These are phyloP conservation scores for Quercus suber DNA, from an alignment of 306 rosid genomes.

Conservation along the genomic window DNA sequence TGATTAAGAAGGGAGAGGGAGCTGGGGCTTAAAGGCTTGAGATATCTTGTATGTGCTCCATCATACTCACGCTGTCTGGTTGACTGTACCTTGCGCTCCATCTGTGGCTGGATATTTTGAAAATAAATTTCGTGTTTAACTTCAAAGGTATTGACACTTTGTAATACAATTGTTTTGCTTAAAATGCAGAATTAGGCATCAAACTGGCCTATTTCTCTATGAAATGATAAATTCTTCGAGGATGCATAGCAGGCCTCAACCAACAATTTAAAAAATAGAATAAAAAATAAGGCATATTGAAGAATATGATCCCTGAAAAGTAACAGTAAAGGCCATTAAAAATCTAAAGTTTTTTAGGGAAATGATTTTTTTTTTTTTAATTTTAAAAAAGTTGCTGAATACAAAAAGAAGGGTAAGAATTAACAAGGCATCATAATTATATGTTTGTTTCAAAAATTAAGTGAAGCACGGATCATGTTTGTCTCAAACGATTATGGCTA, in stretches of 20 bases:
- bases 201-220: background rate
- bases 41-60: too few relatives aligned
- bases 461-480: too few relatives aligned
- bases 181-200: background rate
- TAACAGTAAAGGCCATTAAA: background rate
- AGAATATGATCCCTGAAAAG: background rate
- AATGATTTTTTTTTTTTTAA: too few relatives aligned
- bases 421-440: too few relatives aligned
- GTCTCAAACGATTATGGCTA: too few relatives aligned
- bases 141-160: constrained; percentile 1
- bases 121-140: constrained; percentile 16
- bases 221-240: background rate
- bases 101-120: constrained; percentile 42
- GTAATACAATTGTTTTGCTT: background rate
- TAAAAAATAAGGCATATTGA: background rate
- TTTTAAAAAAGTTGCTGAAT: too few relatives aligned
- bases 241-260: background rate
- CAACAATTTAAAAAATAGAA: background rate
- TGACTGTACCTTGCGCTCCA: too few relatives aligned
- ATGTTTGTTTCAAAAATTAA: too few relatives aligned
- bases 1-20: too few relatives aligned
- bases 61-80: too few relatives aligned
- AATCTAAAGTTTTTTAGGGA: background rate
- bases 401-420: too few relatives aligned
- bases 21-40: too few relatives aligned